Base-by-base conservation (phyloP, 139 green algal genomes). In the Volvox africanus region DNA sequence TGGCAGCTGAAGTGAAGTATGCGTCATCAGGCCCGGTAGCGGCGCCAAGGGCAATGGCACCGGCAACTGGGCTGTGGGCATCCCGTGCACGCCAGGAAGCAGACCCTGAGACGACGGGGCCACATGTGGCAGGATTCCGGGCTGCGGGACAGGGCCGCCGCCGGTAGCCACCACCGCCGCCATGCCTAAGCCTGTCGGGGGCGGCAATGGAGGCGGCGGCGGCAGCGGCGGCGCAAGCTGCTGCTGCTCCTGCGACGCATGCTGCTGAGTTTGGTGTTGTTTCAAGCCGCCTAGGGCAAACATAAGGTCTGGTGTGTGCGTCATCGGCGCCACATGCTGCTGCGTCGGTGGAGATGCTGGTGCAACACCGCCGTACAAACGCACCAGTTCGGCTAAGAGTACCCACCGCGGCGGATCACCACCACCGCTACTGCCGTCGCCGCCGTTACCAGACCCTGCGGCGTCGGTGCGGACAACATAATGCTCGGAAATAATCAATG, bases 221-320 rank as follows among this genome's bases (percentile, higher is more conserved):
- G 13, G 36, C 20, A 35, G 18, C 78, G 78, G 62, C 82, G 55
- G 30, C 61, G 0, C 32, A 32, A 26, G 36, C 78, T 35, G 78
- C 82, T 6, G 62, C 62, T 32, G 78, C 35, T 28, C 36, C 81
- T 33, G 84, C 67, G 32, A 9, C 37, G 11, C 6, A 26, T 81
- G 83, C 62, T 88, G 82, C 32, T 79, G 83, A n/a, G n/a, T n/a
- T n/a, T n/a, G n/a, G 37, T 67, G 83, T 24, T 50, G 26, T 24
- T 73, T 37, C 37, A 89, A 13, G 24, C 86, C 86, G 50, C 86
- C 86, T 5, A 83, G 73, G 2, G 86, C 73, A 35, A 90, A 83
- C 73, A 90, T 75, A 22, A 44, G 86, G 17, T 90, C 86, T 6
- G 86, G 50, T 0, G 19, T 30, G 3, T 55, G 5, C 9, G 78